Conservation (phyloP, 768 basidiomycete genomes). For the Suillus ampliporus region DNA sequence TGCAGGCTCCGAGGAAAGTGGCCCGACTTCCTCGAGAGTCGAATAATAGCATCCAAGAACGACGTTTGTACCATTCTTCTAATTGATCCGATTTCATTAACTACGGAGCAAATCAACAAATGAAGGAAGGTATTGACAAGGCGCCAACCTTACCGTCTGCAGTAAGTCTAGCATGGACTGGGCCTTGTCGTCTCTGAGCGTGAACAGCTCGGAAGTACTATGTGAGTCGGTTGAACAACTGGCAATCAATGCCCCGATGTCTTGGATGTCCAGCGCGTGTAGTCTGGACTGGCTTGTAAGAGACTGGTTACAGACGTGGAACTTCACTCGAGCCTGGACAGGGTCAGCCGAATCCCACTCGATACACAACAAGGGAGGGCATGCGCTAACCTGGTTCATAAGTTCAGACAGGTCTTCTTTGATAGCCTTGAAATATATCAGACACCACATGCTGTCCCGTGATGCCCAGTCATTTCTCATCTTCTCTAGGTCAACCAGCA, state of each 20-base stretch:
- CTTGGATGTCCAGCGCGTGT: conserved; percentile 28
- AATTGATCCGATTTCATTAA: conserved; percentile 27
- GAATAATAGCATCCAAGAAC: conserved; percentile 36
- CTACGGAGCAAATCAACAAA: conserved; percentile 12
- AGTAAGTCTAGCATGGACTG: conserved; percentile 33
- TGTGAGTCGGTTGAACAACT: conserved; percentile 24
- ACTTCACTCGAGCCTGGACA: conserved; percentile 20
- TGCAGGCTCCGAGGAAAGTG: conserved; percentile 33
- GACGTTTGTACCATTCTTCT: conserved; percentile 32
- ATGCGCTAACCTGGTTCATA: conserved; percentile 14
- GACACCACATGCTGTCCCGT: conserved; percentile 29
- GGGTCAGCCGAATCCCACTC: conserved; percentile 4
- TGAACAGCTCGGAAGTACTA: conserved; percentile 20
- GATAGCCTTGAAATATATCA: conserved; percentile 26
- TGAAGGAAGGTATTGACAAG: neutral
- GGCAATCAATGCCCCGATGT: conserved; percentile 28
- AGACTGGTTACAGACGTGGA: conserved; percentile 28
- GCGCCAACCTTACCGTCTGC: conserved; percentile 22
- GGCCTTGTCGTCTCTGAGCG: conserved; percentile 27
- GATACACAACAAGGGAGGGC: conserved; percentile 4
- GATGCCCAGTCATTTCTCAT: conserved; percentile 26
- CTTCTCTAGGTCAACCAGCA: conserved; percentile 21
- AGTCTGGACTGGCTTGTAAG: conserved; percentile 19
- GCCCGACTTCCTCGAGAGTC: conserved; percentile 35
- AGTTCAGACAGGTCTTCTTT: conserved; percentile 20